Evolutionary conservation across 2,329 filamentous ascomycete species (phyloP), one percentile per base, ranked within the genome.

Genomic region (Stachybotrys chlorohalonatus): DNA sequence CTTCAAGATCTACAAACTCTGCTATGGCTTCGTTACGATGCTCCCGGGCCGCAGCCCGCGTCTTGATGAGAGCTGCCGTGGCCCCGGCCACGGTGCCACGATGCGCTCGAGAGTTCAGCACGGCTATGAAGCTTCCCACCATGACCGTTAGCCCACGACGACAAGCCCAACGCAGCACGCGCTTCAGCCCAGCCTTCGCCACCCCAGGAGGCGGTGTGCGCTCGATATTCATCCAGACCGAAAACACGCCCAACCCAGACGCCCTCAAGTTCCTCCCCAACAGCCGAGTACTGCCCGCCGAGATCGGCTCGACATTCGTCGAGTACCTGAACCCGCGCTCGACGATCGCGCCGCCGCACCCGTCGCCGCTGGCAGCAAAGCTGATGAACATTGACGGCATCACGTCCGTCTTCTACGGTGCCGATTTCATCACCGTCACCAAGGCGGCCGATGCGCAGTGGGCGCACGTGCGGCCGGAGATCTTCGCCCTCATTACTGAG

Each of bases 171-270:
- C 54, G 49, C 53, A 53, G 52, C 24, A 57, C 53, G 52, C 59
- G 49, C 54, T 47, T 57, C 15, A 54, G 55, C 31, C 61, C 64
- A 11, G 56, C 60, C 51, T 58, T 66, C 47, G 59, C 61, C 57
- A 54, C 63, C 48, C 60, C 64, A 52, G 64, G 68, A 32, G 65
- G 65, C 53, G 73, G 74, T 52, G 69, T 69, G 56, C 86, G 93
- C 60, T 91, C 85, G 30, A 95, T 99, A 71, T 99, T 97, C 77
- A 99, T 99, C 67, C 94, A 99, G 74, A 97, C 93, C 6, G 93
- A 97, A 68, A 83, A 81, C 60, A 99, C 94, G 1, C 94, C 94
- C 31, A 99, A 99, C 73, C 79, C 85, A n/a, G 91, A 97, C 75
- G 92, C 91, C 39, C 81, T 97, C 66, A 99, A 99, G 75, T 99